Conservation (phyloP, 1,284 basidiomycete genomes). For the Trichosporon inkin region DNA sequence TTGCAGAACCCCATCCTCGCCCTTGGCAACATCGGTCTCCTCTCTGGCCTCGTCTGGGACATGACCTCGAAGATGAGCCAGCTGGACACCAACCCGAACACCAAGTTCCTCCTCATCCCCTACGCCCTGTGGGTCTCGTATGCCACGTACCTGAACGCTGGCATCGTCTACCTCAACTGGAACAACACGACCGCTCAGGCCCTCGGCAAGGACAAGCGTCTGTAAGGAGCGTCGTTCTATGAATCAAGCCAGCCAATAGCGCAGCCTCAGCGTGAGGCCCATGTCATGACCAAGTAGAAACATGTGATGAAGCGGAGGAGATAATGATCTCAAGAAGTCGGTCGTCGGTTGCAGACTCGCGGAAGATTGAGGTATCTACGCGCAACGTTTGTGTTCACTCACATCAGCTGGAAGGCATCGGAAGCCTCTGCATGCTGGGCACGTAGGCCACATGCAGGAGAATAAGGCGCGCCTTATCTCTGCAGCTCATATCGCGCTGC, state of each 20-base stretch:
- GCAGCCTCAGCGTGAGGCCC: not conserved
- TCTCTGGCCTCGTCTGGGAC: constrained; percentile 58
- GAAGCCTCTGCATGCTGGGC: too few species aligned
- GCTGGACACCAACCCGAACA: constrained; percentile 53
- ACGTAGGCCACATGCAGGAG: too few species aligned
- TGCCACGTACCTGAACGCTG: constrained; percentile 65
- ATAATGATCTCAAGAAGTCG: too few species aligned
- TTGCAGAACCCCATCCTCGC: constrained; percentile 11
- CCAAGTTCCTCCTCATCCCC: constrained; percentile 59
- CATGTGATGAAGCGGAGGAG: too few species aligned
- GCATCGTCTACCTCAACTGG: constrained; percentile 39
- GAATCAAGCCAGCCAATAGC: too few species aligned
- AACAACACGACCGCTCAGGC: constrained; percentile 2
- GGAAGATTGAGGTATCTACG: too few species aligned
- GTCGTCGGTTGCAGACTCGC: too few species aligned
- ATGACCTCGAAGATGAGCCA: constrained; percentile 60
- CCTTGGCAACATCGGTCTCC: constrained; percentile 8
- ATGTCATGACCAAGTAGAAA: not conserved
- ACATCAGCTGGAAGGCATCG: too few species aligned
- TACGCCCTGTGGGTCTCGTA: constrained; percentile 56
- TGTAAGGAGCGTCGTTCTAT: not conserved
- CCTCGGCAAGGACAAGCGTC: not conserved
- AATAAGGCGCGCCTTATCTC: too few species aligned
- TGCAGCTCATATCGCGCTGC: too few species aligned
- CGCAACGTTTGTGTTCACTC: too few species aligned